Base-by-base conservation (phyloP, 441 rosid genomes). In the Erodium texanum region DNA sequence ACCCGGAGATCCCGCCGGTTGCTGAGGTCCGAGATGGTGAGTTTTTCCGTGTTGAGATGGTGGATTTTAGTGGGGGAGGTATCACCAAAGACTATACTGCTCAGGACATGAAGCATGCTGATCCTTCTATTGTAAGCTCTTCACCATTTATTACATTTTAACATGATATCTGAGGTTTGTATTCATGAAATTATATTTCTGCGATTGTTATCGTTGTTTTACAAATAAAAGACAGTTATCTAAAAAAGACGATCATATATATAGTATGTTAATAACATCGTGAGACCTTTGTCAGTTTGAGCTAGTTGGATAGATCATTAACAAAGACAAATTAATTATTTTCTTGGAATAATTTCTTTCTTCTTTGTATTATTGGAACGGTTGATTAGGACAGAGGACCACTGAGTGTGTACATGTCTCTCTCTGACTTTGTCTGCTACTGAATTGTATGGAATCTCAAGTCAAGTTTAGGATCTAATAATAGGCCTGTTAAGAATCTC, bases 41-140 rank as follows among this genome's bases (percentile, higher is more conserved):
- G 82, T 38, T 82, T 69, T 86, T 83, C 62, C 73, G 84, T 69
- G 79, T 87, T 66, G 89, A 84, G 75, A 84, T 85, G 88, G 68
- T 86, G 84, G 87, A 86, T 69, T 82, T 71, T 71, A 82, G 80
- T 24, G 84, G 90, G 0, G 87, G 82, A 1, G 41, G 73, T 43
- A 82, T 88, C 29, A 85, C 84, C 0, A 68, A 58, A 15, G 77
- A 81, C n/a, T 61, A 71, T 62, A 66, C 88, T 24, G 81, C 83
- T 2, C 82, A 83, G 3, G 89, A 82, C 56, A 78, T 83, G 79
- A 88, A 85, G 68, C 71, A 64, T 71, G 79, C 78, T 59, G 84
- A 88, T 72, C 76, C 61, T 23, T 81, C 84, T 18, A 75, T 76
- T 64, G 83, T 81, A 48, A 75, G 82, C n/a, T n/a, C n/a, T n/a